Evolutionary conservation across 2,329 filamentous ascomycete species (phyloP).

Genomic region (Fusarium luffae): DNA sequence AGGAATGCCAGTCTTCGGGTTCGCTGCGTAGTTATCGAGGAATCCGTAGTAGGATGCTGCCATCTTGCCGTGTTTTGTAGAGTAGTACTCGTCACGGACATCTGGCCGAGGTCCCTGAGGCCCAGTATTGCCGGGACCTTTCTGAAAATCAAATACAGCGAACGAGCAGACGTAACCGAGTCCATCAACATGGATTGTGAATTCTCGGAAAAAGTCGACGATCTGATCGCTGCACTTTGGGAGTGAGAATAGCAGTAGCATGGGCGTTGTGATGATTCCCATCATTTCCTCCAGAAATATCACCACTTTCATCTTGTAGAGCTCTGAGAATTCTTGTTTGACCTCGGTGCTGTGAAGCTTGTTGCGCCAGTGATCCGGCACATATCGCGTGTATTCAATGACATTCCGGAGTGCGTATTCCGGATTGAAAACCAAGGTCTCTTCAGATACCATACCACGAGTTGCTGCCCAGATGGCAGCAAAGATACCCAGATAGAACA

Average conservation of each 20-base stretch:
- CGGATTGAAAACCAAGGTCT: conserved; percentile 90
- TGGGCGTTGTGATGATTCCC: conserved; percentile 90
- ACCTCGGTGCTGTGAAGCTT: conserved; percentile 95
- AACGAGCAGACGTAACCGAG: conserved; percentile 97
- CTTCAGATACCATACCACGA: conserved; percentile 85
- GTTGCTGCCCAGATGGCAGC: conserved; percentile 85
- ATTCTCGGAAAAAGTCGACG: conserved; percentile 97
- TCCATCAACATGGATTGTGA: conserved; percentile 96
- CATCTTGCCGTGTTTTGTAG: conserved; percentile 97
- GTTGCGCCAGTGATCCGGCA: conserved; percentile 87
- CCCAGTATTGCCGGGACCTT: conserved; percentile 67
- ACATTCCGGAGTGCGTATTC: conserved; percentile 89
- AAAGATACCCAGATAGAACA: conserved; percentile 90
- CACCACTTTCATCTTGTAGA: conserved; percentile 92
- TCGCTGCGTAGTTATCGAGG: conserved; percentile 87
- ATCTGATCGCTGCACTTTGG: conserved; percentile 91
- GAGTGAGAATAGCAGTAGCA: conserved; percentile 87
- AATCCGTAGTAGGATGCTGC: conserved; percentile 97
- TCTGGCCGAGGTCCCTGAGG: conserved; percentile 62
- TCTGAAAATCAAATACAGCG: conserved; percentile 96
- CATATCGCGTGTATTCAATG: conserved; percentile 92
- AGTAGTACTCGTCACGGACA: conserved; percentile 90
- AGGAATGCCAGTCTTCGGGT: conserved; percentile 74
- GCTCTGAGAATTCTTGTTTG: conserved; percentile 85
- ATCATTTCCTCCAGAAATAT: conserved; percentile 94